Evolutionary conservation across 140 eudicot species (phyloP), one percentile per base, ranked within the genome.

Genomic region (Flaveria floridana): DNA sequence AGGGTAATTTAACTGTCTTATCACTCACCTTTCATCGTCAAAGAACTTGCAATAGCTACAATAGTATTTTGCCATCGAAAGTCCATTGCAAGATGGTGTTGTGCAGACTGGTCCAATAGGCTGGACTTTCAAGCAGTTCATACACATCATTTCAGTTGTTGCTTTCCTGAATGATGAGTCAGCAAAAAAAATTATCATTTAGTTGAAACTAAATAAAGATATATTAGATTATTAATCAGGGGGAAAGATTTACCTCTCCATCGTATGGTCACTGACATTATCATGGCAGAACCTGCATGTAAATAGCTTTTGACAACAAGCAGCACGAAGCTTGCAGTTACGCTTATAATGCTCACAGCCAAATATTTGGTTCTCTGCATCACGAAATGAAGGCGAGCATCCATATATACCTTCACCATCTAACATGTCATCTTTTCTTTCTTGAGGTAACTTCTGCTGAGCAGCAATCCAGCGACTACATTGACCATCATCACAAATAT

Each of bases 261-360:
- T 95, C 0, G 96, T 84, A 77, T 91, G 99, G 89, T 95, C 97
- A 67, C 99, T 95, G 85, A 95, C 96, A 81, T 95, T 92, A 59
- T 95, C 99, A 86, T 95, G 99, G 77, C 99, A 95, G 76, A 95
- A 91, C 71, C 99, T 87, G 80, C 97, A 95, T 15, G 97, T 65
- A 75, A 84, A 85, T 65, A 91, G 78, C 80, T 91, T 89, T 69
- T 89, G 96, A 71, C 99, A 95, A 74, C 99, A 95, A 77, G 99
- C 97, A 81, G 99, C 99, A 62, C 96, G 96, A 39, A 95, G 92
- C 82, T 95, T 95, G 81, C 99, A 95, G 85, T 95, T 95, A 46
- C 99, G 87, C 71, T 95, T 88, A 80, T 95, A 95, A 79, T 95
- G 99, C 59, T 95, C 99, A 76, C 99, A 95, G n/a, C 99, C 99